Base-by-base conservation (phyloP, 345 rosid species). In the Gossypium australe region DNA sequence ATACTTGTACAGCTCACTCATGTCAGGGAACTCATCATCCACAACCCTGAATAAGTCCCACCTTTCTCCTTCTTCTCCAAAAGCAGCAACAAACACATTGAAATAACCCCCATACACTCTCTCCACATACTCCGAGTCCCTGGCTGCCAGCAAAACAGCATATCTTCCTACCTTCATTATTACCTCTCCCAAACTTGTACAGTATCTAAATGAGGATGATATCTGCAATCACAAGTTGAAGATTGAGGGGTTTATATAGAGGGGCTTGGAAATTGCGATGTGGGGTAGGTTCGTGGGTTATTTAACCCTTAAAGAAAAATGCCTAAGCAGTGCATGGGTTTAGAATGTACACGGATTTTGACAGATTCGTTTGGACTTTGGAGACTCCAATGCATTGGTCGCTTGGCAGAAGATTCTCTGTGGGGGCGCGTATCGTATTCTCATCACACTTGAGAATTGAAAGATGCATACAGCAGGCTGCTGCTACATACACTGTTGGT, bases 1-100 rank as follows among this genome's bases (percentile, higher is more conserved):
- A 44, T 92, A 94, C 2, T 83, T 77, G 2, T 86, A 72, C 8
- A 94, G 88, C 48, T 91, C 89, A 60, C 75, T 81, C 83, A 77
- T 80, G 49, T 86, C 89, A 2, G 97, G 97, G 71, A 94, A 94
- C 76, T 87, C 97, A 7, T 92, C 98, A 0, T 85, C 89, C 2
- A 89, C 94, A 55, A 94, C 97, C 59, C 90, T 80, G 55, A 83
- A 91, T 11, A 75, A 84, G 65, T 92, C 97, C 98, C 98, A 94
- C 1, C 59, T 83, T 68, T 94, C 97, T 69, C 95, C 92, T 78
- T 86, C 90, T 70, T 92, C 92, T 0, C 89, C 97, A 51, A 88
- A 94, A 4, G 97, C 89, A 0, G 80, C 75, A 20, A 88, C 79
- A 63, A 88, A 94, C 62, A 94, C 98, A 66, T 90, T 83, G 80